Evolutionary conservation across 306 rosid genomes (phyloP).

Genomic region (Sphenostylis stenocarpa): DNA sequence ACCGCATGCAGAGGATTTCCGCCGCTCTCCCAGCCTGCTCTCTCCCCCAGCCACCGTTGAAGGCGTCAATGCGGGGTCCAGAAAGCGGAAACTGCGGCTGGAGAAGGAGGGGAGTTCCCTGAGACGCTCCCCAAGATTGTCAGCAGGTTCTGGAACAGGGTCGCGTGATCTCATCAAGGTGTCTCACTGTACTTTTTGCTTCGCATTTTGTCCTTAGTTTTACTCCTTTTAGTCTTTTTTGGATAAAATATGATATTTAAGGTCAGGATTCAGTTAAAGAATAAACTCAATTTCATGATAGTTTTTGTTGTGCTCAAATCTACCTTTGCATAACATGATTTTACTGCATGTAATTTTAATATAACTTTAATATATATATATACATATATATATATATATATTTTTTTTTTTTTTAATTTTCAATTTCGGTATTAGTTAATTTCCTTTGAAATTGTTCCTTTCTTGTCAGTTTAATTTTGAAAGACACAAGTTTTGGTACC

Average conservation of each 20-base stretch:
- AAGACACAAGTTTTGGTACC: no score
- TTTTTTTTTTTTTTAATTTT: no score
- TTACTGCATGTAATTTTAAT: no score
- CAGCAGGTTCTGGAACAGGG: not conserved
- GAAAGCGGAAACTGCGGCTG: not conserved
- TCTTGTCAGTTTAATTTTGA: no score
- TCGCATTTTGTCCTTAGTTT: not conserved
- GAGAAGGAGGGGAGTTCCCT: not conserved
- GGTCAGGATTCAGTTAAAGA: not conserved
- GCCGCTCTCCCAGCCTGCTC: conserved; percentile 41
- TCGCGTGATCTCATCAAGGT: conserved; percentile 34
- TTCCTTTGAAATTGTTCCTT: no score
- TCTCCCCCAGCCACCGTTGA: not conserved
- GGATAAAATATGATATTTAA: not conserved
- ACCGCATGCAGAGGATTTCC: conserved; percentile 6
- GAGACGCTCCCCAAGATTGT: conserved; percentile 41
- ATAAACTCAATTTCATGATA: no score
- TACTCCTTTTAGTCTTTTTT: not conserved
- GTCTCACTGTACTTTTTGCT: not conserved
- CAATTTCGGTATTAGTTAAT: no score
- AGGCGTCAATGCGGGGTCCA: not conserved
- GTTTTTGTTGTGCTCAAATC: no score
- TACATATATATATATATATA: no score
- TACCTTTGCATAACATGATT: no score
- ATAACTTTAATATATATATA: no score